phyloP scores from a whole-genome alignment of 768 basidiomycete species.

The Paxillus ammoniavirescens region DNA sequence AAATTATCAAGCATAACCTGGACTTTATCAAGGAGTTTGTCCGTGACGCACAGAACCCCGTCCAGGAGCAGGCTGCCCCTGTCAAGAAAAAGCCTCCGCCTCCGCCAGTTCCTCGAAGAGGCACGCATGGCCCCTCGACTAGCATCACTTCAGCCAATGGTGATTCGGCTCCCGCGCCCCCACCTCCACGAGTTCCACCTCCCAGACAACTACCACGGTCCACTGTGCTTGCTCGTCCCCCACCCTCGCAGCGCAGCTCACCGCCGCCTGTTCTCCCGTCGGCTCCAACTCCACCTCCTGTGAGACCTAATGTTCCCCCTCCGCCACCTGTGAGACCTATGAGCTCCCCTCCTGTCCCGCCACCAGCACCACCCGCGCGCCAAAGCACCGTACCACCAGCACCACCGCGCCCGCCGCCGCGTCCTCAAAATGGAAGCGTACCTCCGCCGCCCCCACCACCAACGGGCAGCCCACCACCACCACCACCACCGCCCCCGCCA shows the following conservation, averaged over 20 bases:
- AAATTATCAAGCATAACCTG: constrained; percentile 73
- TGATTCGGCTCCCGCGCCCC: constrained; percentile 24
- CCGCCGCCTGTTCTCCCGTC: constrained; percentile 27
- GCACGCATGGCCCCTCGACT: constrained; percentile 22
- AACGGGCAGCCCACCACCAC: constrained; percentile 18
- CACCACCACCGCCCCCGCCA: constrained; percentile 34
- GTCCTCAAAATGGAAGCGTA: constrained; percentile 18
- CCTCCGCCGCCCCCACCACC: too few species aligned
- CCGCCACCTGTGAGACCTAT: constrained; percentile 36
- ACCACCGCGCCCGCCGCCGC: constrained; percentile 38
- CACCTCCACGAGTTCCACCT: constrained; percentile 36
- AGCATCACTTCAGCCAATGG: constrained; percentile 25
- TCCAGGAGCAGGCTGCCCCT: constrained; percentile 35
- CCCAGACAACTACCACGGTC: constrained; percentile 29
- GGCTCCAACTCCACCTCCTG: constrained; percentile 29
- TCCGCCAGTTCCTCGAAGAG: constrained; percentile 33
- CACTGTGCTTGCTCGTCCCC: constrained; percentile 11
- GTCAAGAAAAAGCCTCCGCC: constrained; percentile 46
- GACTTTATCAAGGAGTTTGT: constrained; percentile 89
- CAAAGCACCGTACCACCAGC: constrained; percentile 31
- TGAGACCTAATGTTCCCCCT: constrained; percentile 25
- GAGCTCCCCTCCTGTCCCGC: constrained; percentile 31
- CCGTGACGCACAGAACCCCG: constrained; percentile 41
- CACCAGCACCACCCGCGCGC: constrained; percentile 27
- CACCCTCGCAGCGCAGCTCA: constrained; percentile 25